These are phyloP conservation scores for Rhizoctonia solani DNA, from an alignment of 1,284 basidiomycete species.

Conservation along the genomic window DNA sequence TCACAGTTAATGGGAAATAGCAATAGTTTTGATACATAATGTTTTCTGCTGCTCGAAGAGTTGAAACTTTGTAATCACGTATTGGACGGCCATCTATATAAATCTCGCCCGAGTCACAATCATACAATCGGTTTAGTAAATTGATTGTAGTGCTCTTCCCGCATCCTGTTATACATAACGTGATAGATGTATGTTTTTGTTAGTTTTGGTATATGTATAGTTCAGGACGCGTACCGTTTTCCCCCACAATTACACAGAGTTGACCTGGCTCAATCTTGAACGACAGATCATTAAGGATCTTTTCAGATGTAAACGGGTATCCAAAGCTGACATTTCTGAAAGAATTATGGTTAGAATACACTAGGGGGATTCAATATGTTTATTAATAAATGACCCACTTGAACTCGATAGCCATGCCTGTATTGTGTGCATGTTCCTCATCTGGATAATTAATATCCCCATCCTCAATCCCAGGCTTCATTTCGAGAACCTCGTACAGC, in stretches of 20 bases:
- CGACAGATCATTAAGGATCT: slow-evolving; percentile 24
- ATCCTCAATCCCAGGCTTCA: slow-evolving; percentile 32
- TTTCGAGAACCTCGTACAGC: slow-evolving; percentile 34
- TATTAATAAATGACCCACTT: slow-evolving; percentile 31
- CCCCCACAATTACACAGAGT: slow-evolving; percentile 38
- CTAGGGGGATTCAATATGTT: not conserved
- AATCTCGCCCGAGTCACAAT: slow-evolving; percentile 29
- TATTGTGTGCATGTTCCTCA: not conserved
- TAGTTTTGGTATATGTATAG: not conserved
- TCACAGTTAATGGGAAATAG: slow-evolving; percentile 29
- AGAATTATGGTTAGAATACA: not conserved
- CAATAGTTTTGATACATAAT: slow-evolving; percentile 38
- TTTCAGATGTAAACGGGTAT: slow-evolving; percentile 18
- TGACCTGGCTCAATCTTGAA: slow-evolving; percentile 35
- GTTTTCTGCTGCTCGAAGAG: slow-evolving; percentile 29
- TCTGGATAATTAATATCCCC: slow-evolving; percentile 31
- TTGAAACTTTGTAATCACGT: slow-evolving; percentile 28
- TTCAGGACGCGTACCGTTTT: slow-evolving; percentile 25
- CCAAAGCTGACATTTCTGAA: slow-evolving; percentile 34
- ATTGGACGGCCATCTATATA: slow-evolving; percentile 33
- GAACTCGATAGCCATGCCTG: slow-evolving; percentile 35
- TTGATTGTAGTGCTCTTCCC: slow-evolving; percentile 38
- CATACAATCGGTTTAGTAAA: slow-evolving; percentile 35
- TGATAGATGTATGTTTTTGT: too few relatives aligned
- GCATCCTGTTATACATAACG: slow-evolving; percentile 15